These are phyloP conservation scores for Dendrocalamus latiflorus DNA, from an alignment of 202 grass and related monocot species.

Conservation along the genomic window DNA sequence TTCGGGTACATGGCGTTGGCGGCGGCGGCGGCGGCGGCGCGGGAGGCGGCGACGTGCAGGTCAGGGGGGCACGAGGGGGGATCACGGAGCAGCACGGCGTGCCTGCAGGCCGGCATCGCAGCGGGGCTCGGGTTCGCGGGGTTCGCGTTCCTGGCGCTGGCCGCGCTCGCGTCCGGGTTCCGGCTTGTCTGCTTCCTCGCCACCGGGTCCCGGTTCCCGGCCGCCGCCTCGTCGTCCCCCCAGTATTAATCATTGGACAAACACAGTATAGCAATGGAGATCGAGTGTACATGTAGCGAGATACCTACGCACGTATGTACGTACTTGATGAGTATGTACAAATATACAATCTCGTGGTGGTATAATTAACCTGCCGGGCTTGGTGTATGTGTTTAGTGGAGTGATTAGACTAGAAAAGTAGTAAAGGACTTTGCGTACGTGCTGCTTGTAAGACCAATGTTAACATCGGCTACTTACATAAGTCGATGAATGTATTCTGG, in stretches of 20 bases:
- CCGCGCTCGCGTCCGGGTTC: conserved; percentile 52
- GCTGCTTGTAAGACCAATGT: no score
- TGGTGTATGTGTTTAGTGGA: no score
- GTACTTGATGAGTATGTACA: no score
- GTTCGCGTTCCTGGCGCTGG: conserved; percentile 54
- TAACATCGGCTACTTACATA: no score
- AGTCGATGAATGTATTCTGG: no score
- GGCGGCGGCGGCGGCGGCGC: conserved; percentile 31
- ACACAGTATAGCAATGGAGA: no score
- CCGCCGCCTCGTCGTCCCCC: background rate
- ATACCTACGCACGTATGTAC: no score
- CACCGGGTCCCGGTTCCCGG: conserved; percentile 52
- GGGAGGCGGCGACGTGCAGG: conserved; percentile 30
- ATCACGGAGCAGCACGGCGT: conserved; percentile 6
- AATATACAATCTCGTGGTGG: no score
- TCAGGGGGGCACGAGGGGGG: background rate
- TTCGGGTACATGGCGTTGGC: conserved; percentile 68
- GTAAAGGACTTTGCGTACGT: no score
- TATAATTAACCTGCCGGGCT: no score
- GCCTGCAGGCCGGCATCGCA: conserved; percentile 48
- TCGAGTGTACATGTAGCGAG: no score
- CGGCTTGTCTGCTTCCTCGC: conserved; percentile 48
- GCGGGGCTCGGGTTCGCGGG: conserved; percentile 61
- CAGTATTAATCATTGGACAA: conserved; percentile 15
- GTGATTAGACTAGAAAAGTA: no score